These are phyloP conservation scores for Sarocladium strictum DNA, from an alignment of 2,329 filamentous ascomycete genomes.

Conservation along the genomic window DNA sequence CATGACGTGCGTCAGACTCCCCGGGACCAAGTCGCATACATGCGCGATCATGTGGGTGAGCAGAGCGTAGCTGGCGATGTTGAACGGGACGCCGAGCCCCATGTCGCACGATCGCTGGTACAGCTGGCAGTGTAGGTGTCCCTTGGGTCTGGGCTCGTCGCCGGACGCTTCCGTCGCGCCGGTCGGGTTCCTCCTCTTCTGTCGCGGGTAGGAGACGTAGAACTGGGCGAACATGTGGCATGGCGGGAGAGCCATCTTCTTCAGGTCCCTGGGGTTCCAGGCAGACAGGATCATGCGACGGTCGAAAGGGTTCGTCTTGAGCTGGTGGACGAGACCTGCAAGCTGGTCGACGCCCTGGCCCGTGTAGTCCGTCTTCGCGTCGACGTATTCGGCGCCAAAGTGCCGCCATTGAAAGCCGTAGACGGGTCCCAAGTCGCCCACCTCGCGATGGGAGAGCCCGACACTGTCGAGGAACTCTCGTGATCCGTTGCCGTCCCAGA, in stretches of 20 bases:
- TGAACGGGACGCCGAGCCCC: slow-evolving; percentile 95
- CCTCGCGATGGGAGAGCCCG: slow-evolving; percentile 73
- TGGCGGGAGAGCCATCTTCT: slow-evolving; percentile 85
- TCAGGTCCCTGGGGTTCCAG: slow-evolving; percentile 86
- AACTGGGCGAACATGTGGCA: slow-evolving; percentile 99
- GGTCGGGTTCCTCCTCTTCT: slow-evolving; percentile 9
- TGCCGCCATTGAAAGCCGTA: slow-evolving; percentile 99
- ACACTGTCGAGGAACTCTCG: slow-evolving; percentile 84
- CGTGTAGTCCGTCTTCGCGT: slow-evolving; percentile 73
- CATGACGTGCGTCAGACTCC: slow-evolving; percentile 90
- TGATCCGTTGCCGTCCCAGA: slow-evolving; percentile 97
- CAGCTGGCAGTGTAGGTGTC: slow-evolving; percentile 76
- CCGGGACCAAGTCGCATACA: slow-evolving; percentile 76
- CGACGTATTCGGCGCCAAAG: slow-evolving; percentile 86
- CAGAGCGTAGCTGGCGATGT: slow-evolving; percentile 91
- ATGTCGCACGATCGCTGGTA: slow-evolving; percentile 97
- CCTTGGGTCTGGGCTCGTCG: slow-evolving; percentile 47
- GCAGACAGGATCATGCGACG: slow-evolving; percentile 83
- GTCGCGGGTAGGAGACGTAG: slow-evolving; percentile 70
- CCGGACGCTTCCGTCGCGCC: slow-evolving; percentile 20
- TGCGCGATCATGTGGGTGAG: slow-evolving; percentile 93
- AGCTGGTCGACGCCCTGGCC: slow-evolving; percentile 91
- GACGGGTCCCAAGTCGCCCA: slow-evolving; percentile 87
- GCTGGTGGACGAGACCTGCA: slow-evolving; percentile 80
- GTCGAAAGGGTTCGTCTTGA: slow-evolving; percentile 80